A percentile compares a stretch with the other conserved stretches of the same genome.
phyloP scores from a whole-genome alignment of 306 rosid genomes.

The Canavalia gladiata region DNA sequence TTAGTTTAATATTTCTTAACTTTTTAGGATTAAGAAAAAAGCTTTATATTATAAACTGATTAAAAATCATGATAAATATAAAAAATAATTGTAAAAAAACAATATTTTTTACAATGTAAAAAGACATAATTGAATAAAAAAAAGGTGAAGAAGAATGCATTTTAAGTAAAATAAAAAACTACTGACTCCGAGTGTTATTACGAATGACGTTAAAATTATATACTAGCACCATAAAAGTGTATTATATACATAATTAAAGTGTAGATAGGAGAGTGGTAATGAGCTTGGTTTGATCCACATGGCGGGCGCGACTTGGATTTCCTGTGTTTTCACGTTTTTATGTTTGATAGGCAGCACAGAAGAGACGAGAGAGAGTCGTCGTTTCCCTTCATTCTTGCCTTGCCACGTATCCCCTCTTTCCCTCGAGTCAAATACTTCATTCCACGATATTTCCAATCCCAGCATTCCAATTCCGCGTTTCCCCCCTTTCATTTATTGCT shows the following conservation, averaged over 20 bases:
- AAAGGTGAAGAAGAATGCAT: too few species aligned
- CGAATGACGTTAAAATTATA: too few species aligned
- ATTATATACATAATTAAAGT: background rate
- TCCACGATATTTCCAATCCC: conserved; percentile 21
- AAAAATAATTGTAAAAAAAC: too few species aligned
- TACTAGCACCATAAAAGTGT: too few species aligned
- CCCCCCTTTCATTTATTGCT: conserved; percentile 5
- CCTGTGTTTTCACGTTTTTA: conserved; percentile 13
- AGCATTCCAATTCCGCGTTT: conserved; percentile 53
- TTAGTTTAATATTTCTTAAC: too few species aligned
- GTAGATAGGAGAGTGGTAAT: background rate
- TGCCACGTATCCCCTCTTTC: conserved; percentile 31
- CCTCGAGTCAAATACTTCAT: conserved; percentile 37
- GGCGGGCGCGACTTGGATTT: conserved; percentile 54
- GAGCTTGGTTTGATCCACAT: background rate
- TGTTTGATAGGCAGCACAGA: conserved; percentile 1
- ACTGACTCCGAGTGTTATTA: too few species aligned
- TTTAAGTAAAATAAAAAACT: too few species aligned
- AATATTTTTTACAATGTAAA: too few species aligned
- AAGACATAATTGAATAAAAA: too few species aligned
- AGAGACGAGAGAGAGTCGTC: conserved; percentile 32
- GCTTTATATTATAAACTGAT: too few species aligned
- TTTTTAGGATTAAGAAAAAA: too few species aligned
- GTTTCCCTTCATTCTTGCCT: background rate
- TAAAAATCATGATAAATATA: too few species aligned